Evolutionary conservation across 164 flowering plant species (phyloP), one percentile per base, ranked within the genome.

Genomic region (Tetracentron sinense): DNA sequence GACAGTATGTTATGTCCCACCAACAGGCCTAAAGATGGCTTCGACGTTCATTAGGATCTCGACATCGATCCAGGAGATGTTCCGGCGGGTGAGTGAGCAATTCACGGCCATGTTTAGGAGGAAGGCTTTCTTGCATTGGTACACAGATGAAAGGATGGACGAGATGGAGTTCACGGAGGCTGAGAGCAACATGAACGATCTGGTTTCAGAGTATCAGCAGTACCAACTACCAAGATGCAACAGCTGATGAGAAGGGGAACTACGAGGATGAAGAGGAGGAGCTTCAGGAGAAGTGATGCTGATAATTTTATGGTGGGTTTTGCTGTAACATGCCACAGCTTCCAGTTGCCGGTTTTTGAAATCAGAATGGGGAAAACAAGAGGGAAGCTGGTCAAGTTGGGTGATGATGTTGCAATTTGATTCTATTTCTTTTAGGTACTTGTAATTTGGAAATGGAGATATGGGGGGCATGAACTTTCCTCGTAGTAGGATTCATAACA

Each of bases 181-280:
- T 3, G 89, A 84, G 75, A 85, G 89, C 69, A 86, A 86, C 72
- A 86, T 86, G 92, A 86, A 86, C 54, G 92, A 86, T 73, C 44
- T 86, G 74, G 92, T 86, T 1, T 77, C 92, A 0, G 92, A 86
- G 75, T 86, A 86, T 62, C 92, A 86, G 75, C 92, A 86, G 70
- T 86, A 86, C 44, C n/a, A n/a, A n/a, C n/a, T n/a, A n/a, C n/a
- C 92, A 86, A 60, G 92, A 86, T 70, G 92, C 92, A 8, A 84
- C 89, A 0, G 92, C 87, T 0, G 92, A 86, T 61, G 92, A 86
- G 70, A 89, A 86, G n/a, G 84, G 59, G 21, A 83, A 83, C 7
- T 80, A 80, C 48, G 92, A 86, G 64, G 89, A 84, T 0, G 89
- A 79, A 29, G 89, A 83, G 29, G 82, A 74, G 23, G 77, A 62